Conservation (phyloP, 2,329 filamentous ascomycete species). For the Tolypocladium tundrense region DNA sequence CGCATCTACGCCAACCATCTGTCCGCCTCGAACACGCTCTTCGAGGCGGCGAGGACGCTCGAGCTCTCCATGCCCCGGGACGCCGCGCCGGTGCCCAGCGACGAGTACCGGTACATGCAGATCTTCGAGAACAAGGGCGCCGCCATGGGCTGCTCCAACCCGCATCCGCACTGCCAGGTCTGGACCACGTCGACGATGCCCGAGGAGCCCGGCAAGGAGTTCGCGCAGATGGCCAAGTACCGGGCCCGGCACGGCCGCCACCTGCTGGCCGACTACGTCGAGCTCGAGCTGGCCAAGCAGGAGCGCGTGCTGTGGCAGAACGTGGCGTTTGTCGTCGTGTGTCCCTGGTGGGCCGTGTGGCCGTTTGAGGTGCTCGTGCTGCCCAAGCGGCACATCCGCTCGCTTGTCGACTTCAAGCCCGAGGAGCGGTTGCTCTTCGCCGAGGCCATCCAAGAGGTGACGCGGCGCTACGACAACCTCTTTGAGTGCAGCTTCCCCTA, state of each 20-base stretch:
- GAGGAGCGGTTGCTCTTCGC: constrained; percentile 66
- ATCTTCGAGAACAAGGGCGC: constrained; percentile 99
- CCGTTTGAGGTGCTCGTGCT: constrained; percentile 92
- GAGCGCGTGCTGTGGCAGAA: constrained; percentile 89
- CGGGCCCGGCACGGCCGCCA: constrained; percentile 63
- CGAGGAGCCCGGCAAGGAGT: constrained; percentile 76
- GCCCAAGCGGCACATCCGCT: constrained; percentile 72
- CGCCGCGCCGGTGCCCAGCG: constrained; percentile 39
- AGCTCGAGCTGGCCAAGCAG: constrained; percentile 68
- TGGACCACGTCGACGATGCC: constrained; percentile 91
- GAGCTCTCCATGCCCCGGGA: constrained; percentile 27
- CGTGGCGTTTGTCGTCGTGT: constrained; percentile 71
- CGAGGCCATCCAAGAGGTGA: constrained; percentile 77
- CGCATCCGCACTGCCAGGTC: constrained; percentile 91
- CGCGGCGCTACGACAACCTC: constrained; percentile 87
- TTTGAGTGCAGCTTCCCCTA: constrained; percentile 97
- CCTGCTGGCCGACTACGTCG: constrained; percentile 77
- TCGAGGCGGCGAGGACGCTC: constrained; percentile 25
- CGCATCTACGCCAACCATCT: constrained; percentile 78
- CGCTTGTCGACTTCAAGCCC: constrained; percentile 68
- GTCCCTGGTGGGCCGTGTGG: constrained; percentile 97
- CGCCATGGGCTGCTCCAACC: constrained; percentile 98
- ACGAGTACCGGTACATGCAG: constrained; percentile 93
- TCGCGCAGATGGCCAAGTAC: constrained; percentile 72
- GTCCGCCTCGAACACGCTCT: constrained; percentile 58